Evolutionary conservation across 2,329 filamentous ascomycete species (phyloP), one percentile per base, ranked within the genome.

Genomic region (Botrytis squamosa): DNA sequence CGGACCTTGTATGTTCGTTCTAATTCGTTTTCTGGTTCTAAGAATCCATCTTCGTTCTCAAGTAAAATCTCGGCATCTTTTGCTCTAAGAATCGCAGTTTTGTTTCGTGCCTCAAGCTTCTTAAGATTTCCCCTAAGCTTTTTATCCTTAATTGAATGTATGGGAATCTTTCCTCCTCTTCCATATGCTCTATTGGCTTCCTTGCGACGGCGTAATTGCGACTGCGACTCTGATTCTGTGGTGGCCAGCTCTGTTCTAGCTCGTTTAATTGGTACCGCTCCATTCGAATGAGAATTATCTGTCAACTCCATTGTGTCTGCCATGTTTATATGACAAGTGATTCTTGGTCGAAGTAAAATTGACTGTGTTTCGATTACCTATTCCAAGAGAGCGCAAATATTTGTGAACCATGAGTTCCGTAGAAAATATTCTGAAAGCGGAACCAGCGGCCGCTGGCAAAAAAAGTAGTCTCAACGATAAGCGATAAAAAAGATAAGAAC

Each of bases 11-110:
- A 98, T 33, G 96, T 99, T 81, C 91, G 87, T 83, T 99, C 96
- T 75, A 99, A 86, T 81, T 95, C 95, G 40, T 88, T 88, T 82
- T 99, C 96, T 1, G 95, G 88, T 83, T 98, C 93, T 73, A 99
- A 85, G 79, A 97, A 97, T 10, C 96, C 96, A 18, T 88, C 85
- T 10, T 91, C 89, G 82, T 97, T 93, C 83, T 98, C 95, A 72
- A 97, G 88, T 78, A 99, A 85, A 73, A 99, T 96, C 84, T 99
- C 96, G 36, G 95, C 94, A 86, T 98, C 95, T 83, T 97, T 97
- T 25, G 96, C 94, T 82, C 93, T 91, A 52, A 97, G 83, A 0
- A 92, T 86, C 1, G 95, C 95, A 78, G 92, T 88, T 80, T 94
- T 89, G 83, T 94, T 95, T 82, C 96, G 96, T 74, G 85, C 85